phyloP scores from a whole-genome alignment of 192 early-diverging fungal genomes.

The Dissophora globulifera region DNA sequence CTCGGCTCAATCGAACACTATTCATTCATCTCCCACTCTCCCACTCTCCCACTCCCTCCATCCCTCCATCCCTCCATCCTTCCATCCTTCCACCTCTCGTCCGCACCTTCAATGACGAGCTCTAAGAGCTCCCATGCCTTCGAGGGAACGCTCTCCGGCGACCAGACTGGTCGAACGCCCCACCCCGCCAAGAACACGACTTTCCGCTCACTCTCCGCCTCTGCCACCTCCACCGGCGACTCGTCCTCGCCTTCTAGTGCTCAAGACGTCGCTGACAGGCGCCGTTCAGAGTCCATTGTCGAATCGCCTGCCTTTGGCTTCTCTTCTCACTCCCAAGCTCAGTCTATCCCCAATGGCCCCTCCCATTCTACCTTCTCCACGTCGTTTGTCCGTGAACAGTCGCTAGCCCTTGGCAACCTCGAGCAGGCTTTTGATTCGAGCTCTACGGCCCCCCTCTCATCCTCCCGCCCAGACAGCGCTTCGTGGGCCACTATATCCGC shows the following conservation, averaged over 20 bases:
- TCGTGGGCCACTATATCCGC: slow-evolving; percentile 7
- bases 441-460: background rate
- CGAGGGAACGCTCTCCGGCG: slow-evolving; percentile 28
- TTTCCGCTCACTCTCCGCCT: background rate
- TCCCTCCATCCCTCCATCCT: background rate
- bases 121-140: slow-evolving; percentile 49
- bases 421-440: slow-evolving; percentile 36
- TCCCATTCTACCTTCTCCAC: slow-evolving; percentile 23
- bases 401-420: slow-evolving; percentile 44
- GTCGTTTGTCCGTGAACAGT: slow-evolving; percentile 48
- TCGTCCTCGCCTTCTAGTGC: background rate
- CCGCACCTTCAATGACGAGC: slow-evolving; percentile 28
- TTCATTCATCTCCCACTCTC: background rate
- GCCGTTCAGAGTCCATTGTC: too few species aligned
- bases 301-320: slow-evolving; percentile 23
- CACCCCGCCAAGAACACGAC: too few species aligned
- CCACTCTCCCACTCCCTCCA: background rate
- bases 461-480: background rate
- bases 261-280: too few species aligned
- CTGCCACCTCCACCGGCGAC: background rate
- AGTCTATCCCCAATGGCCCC: slow-evolving; percentile 17
- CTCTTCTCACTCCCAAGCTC: slow-evolving; percentile 30
- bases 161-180: too few species aligned
- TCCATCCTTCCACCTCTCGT: background rate
- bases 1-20: too few species aligned